Percentiles rank a stretch among this genome's conserved stretches.
phyloP scores from a whole-genome alignment of 495 filamentous ascomycete genomes.

The Pseudomonodictys pantanalensis region DNA sequence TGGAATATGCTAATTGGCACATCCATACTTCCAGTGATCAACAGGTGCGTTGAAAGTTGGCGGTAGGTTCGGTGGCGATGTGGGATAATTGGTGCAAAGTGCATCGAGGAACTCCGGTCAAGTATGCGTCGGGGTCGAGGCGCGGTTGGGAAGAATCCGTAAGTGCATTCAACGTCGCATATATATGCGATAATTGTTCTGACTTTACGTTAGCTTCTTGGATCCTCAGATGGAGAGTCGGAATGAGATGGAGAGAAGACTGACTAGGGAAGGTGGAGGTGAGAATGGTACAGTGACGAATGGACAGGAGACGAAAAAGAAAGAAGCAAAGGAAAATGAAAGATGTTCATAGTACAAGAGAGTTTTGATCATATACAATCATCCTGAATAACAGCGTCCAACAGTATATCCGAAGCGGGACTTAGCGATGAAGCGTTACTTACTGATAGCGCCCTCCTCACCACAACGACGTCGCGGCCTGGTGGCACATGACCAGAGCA shows the following conservation, averaged over 20 bases:
- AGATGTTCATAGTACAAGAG: too few relatives aligned
- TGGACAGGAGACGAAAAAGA: too few relatives aligned
- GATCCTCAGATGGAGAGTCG: slow-evolving; percentile 52
- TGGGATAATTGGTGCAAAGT: slow-evolving; percentile 55
- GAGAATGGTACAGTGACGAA: too few relatives aligned
- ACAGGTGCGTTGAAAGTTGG: slow-evolving; percentile 55
- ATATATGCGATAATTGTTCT: background rate
- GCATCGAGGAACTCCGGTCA: slow-evolving; percentile 54
- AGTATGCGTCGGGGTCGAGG: slow-evolving; percentile 47
- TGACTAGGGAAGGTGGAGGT: slow-evolving; percentile 7
- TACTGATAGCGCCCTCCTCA: too few relatives aligned
- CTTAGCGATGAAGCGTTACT: too few relatives aligned
- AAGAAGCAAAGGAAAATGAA: too few relatives aligned
- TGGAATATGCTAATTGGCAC: slow-evolving; percentile 52
- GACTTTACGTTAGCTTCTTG: slow-evolving; percentile 44
- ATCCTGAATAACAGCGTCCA: too few relatives aligned
- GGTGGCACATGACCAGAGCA: too few relatives aligned
- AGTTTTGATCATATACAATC: too few relatives aligned
- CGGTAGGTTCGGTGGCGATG: slow-evolving; percentile 53
- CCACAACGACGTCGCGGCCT: too few relatives aligned
- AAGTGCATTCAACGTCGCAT: slow-evolving; percentile 26
- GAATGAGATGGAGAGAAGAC: slow-evolving; percentile 35
- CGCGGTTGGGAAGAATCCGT: slow-evolving; percentile 56
- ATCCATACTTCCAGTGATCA: slow-evolving; percentile 56
- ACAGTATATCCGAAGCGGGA: too few relatives aligned